Evolutionary conservation across 371 early-diverging fungal species (phyloP), one percentile per base, ranked within the genome.

Genomic region (Batkoa obscura): DNA sequence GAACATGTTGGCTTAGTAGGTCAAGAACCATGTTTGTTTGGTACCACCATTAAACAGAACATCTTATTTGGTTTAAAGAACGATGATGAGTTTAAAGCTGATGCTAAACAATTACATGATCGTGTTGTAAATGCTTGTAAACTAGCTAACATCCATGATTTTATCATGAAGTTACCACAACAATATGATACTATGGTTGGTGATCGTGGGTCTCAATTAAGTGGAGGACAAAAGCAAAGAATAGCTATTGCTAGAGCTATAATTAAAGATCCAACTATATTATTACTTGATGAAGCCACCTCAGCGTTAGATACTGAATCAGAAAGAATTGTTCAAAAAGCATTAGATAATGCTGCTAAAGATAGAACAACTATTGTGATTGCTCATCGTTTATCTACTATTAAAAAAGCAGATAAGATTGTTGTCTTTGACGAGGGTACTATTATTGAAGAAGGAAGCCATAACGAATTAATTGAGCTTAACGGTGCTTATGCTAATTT

Each of bases 201-300:
- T 51, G 85, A 83, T 58, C 68, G 71, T 37, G 76, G 74, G 15
- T 62, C 69, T 60, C 70, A 72, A 47, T 57, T 74, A 41, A 67
- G 66, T 6, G 74, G 74, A 39, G 74, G 74, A 0, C 71, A 74
- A 51, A 63, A 66, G 57, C 71, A 72, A 58, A 65, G 81, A 5
- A 68, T 68, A 33, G 61, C 66, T 9, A 58, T 73, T 51, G 76
- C 76, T 15, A 68, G 87, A 13, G 84, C 86, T 13, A 72, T 86
- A 15, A 59, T 84, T 43, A 75, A 79, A 43, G 62, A 81, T 53
- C 84, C 84, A 17, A 50, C 39, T 34, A 10, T 74, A 56, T 68
- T 86, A n/a, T 71, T 86, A 17, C 62, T 85, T 52, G 87, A 86
- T 64, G 88, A 90, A 63, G 83, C 90, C 2, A 88, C 90, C 1